Conservation (phyloP, 2,329 filamentous ascomycete species). For the Didymella lethalis region DNA sequence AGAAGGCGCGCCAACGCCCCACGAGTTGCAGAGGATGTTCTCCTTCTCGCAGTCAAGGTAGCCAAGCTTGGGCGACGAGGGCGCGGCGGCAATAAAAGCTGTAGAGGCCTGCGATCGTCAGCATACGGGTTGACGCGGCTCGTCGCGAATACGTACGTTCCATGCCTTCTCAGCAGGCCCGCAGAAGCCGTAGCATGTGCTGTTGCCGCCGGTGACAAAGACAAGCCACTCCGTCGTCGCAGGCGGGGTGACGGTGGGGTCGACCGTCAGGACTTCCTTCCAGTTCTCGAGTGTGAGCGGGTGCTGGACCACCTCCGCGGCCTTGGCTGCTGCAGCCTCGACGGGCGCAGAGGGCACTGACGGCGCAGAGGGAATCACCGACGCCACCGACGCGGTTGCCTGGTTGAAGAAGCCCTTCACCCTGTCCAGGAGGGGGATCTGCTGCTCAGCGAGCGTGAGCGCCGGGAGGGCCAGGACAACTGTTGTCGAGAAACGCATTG, state of each 20-base stretch:
- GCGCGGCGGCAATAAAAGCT: constrained; percentile 66
- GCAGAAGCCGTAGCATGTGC: constrained; percentile 79
- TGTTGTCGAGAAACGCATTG: constrained; percentile 62
- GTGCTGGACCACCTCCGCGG: constrained; percentile 62
- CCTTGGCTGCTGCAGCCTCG: constrained; percentile 60
- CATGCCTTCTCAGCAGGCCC: constrained; percentile 67
- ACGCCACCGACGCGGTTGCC: constrained; percentile 64
- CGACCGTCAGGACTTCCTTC: constrained; percentile 70
- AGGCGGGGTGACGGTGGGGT: constrained; percentile 62
- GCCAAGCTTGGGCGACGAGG: constrained; percentile 71
- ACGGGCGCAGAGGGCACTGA: constrained; percentile 42
- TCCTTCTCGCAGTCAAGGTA: constrained; percentile 77
- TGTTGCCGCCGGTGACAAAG: constrained; percentile 76
- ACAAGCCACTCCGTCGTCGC: constrained; percentile 79
- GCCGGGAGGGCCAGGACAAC: constrained; percentile 62
- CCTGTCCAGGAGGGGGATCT: constrained; percentile 69
- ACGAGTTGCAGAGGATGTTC: constrained; percentile 76
- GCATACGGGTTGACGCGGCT: background rate
- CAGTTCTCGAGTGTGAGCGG: constrained; percentile 73
- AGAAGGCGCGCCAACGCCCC: constrained; percentile 70
- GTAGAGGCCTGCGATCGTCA: constrained; percentile 63
- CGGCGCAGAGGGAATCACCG: constrained; percentile 55
- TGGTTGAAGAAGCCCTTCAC: constrained; percentile 63
- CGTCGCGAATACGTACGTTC: constrained; percentile 51
- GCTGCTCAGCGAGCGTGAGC: constrained; percentile 62